phyloP scores from a whole-genome alignment of 768 basidiomycete genomes.

The Rossbeevera mucosa region DNA sequence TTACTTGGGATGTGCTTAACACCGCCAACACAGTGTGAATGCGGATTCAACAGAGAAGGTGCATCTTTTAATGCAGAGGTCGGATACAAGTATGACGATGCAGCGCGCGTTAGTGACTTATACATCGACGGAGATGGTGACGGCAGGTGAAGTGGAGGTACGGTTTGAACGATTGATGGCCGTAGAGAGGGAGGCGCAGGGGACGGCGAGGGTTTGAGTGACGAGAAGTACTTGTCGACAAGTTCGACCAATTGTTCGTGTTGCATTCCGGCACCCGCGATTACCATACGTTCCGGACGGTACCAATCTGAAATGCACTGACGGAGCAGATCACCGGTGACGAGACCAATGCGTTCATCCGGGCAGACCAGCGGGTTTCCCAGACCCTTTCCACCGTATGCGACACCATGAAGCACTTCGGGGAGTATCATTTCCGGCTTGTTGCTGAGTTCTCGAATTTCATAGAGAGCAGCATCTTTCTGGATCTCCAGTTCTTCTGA shows the following conservation, averaged over 20 bases:
- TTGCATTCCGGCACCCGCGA: constrained; percentile 89
- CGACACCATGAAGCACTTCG: constrained; percentile 83
- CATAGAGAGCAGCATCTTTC: constrained; percentile 84
- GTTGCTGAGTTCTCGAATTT: constrained; percentile 77
- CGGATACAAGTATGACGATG: constrained; percentile 65
- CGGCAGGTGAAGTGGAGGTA: constrained; percentile 57
- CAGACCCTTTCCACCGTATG: constrained; percentile 69
- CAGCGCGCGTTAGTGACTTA: constrained; percentile 72
- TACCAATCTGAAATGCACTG: constrained; percentile 78
- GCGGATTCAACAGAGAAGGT: constrained; percentile 17
- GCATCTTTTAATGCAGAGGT: constrained; percentile 16
- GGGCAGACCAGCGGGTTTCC: constrained; percentile 93
- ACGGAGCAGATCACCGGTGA: constrained; percentile 59
- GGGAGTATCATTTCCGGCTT: constrained; percentile 95
- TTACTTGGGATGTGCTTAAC: constrained; percentile 61
- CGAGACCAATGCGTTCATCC: constrained; percentile 67
- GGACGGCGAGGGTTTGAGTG: constrained; percentile 41
- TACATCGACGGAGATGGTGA: constrained; percentile 49
- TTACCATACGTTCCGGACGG: constrained; percentile 89
- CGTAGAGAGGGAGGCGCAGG: constrained; percentile 24
- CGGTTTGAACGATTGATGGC: constrained; percentile 29
- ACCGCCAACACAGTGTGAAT: constrained; percentile 79
- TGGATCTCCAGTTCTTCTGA: constrained; percentile 79
- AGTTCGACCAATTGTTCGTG: constrained; percentile 88
- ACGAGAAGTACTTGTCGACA: constrained; percentile 78